Evolutionary conservation across 331 rosid species (phyloP).

Genomic region (Saraca asoca): DNA sequence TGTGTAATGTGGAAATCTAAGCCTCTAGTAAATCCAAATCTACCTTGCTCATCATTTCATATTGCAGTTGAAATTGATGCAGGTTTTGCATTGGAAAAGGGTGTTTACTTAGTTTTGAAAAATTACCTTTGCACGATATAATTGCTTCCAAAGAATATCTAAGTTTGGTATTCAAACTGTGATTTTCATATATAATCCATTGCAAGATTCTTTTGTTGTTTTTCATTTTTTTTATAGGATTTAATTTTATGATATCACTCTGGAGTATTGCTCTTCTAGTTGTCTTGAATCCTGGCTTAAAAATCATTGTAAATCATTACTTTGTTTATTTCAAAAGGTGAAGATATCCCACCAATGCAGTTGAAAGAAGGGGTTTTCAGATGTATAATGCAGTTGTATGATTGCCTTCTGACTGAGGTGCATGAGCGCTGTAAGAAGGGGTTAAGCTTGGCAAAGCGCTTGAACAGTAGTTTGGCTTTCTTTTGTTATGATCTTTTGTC

Average conservation of each 20-base stretch:
- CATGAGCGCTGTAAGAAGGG: conserved; percentile 99
- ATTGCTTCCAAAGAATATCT: background rate
- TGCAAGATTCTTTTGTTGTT: background rate
- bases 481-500: conserved; percentile 95
- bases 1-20: background rate
- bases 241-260: conserved; percentile 6
- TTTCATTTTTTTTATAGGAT: background rate
- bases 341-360: conserved; percentile 99
- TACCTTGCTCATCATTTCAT: too few relatives aligned
- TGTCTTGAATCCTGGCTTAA: conserved; percentile 22
- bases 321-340: conserved; percentile 57
- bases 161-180: conserved; percentile 3
- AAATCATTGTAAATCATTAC: conserved; percentile 29
- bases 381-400: conserved; percentile 97
- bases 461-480: conserved; percentile 98
- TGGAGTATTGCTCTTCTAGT: background rate
- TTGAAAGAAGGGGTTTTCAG: conserved; percentile 95
- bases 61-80: background rate
- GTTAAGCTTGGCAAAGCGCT: conserved; percentile 86
- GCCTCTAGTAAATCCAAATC: too few relatives aligned
- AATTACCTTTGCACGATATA: background rate
- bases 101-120: background rate
- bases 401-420: conserved; percentile 96
- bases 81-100: background rate
- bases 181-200: background rate